A percentile compares a stretch with the other conserved stretches of the same genome.
Conservation (phyloP, 2,329 filamentous ascomycete species). For the Ophiostoma novo-ulmi region DNA sequence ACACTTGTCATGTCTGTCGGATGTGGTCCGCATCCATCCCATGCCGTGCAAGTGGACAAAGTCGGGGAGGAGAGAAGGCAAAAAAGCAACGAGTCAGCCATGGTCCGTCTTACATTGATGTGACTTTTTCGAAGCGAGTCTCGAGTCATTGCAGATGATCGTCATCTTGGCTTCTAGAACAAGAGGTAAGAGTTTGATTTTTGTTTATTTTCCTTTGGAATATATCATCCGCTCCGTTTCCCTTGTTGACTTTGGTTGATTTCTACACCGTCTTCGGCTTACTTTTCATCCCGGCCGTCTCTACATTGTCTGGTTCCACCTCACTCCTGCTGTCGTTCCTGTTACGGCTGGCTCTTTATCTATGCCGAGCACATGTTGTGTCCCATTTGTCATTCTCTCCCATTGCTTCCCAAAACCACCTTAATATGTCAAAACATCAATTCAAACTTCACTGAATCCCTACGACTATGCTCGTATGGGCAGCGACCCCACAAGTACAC, state of each 20-base stretch:
- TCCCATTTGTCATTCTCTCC: too few species aligned
- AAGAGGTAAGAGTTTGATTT: not conserved
- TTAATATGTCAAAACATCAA: not conserved
- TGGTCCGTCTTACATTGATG: not conserved
- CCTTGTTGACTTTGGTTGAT: not conserved
- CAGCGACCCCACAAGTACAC: not conserved
- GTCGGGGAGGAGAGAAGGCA: not conserved
- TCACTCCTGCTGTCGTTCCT: not conserved
- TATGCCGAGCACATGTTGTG: not conserved
- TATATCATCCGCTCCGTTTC: not conserved
- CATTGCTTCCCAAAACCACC: not conserved
- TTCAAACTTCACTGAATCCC: not conserved
- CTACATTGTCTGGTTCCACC: not conserved
- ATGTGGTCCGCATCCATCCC: not conserved
- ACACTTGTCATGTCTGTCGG: not conserved
- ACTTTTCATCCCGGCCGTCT: not conserved
- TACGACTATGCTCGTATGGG: not conserved
- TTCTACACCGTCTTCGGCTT: not conserved
- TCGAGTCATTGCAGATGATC: slow-evolving; percentile 10
- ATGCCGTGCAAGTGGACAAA: slow-evolving; percentile 7
- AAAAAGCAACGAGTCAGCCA: not conserved
- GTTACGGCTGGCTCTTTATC: not conserved
- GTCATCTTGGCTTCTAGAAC: not conserved
- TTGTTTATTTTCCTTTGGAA: not conserved
- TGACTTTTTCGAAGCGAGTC: not conserved